Conservation (phyloP, 73 alveolate species). For the Uronychia binucleata region DNA sequence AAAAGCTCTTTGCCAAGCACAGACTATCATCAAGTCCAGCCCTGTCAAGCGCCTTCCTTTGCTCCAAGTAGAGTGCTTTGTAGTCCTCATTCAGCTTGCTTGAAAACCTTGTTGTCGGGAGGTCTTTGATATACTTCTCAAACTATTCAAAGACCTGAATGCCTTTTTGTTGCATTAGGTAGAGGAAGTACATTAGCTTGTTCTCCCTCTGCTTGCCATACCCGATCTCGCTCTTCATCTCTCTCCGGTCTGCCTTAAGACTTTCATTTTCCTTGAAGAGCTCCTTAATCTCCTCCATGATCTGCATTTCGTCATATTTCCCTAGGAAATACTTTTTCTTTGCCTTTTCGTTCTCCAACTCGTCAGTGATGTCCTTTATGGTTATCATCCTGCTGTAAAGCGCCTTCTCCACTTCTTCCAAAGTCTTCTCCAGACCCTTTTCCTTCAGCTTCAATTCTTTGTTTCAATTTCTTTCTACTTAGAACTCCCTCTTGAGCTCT, state of each 20-base stretch:
- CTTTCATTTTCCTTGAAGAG: slow-evolving; percentile 54
- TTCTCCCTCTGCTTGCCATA: slow-evolving; percentile 67
- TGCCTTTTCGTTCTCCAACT: not conserved
- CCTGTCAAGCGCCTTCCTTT: slow-evolving; percentile 4
- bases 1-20: not conserved
- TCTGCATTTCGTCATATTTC: slow-evolving; percentile 44
- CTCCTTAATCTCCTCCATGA: slow-evolving; percentile 54
- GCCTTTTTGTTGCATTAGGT: slow-evolving; percentile 46
- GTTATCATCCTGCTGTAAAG: not conserved
- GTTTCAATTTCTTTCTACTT: not conserved
- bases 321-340: slow-evolving; percentile 31
- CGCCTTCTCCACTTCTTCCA: not conserved
- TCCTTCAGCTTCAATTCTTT: not conserved
- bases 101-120: slow-evolving; percentile 59
- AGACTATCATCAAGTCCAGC: not conserved
- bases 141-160: slow-evolving; percentile 49
- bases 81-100: slow-evolving; percentile 52
- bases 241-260: slow-evolving; percentile 47
- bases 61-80: slow-evolving; percentile 49
- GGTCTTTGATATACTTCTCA: slow-evolving; percentile 53
- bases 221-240: slow-evolving; percentile 52
- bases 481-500: not conserved
- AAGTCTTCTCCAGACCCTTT: not conserved
- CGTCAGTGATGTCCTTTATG: slow-evolving; percentile 15
- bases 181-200: slow-evolving; percentile 62